Base-by-base conservation (phyloP, 768 basidiomycete genomes). In the Boletus sp. region DNA sequence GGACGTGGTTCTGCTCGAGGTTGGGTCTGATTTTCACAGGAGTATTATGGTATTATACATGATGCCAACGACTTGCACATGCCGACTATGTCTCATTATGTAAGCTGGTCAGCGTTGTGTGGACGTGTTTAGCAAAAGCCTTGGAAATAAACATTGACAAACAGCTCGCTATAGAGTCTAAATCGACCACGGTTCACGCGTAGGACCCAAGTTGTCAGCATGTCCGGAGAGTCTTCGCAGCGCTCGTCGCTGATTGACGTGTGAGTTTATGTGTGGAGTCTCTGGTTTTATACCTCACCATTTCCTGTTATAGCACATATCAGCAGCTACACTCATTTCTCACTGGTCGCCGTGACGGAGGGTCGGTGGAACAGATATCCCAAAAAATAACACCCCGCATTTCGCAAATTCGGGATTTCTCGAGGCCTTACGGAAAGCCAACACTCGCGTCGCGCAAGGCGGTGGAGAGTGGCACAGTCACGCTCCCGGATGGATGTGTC, bases 1-100 rank as follows among this genome's bases (percentile, higher is more conserved):
- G 91, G 92, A 7, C 76, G 83, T 55, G 91, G 90, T 4, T 80
- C 89, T 37, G 90, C 89, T 18, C 77, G 81, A 42, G 87, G 87
- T 37, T 90, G 84, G 84, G 78, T 78, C 35, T 84, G 63, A 72
- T 42, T 40, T 42, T 29, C 3, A 17, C 14, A 12, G 33, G 3
- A 36, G 7, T 44, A 7, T 18, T 1, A 32, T 47, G 3, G 8
- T 42, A 29, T 33, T 10, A 32, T 14, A 36, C 28, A 32, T 24
- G 1, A 24, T 24, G 24, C 24, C 24, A 24, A 24, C 24, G 24
- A 24, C 24, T 24, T 24, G 24, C 24, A 24, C 24, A n/a, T n/a
- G 24, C 24, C 24, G 24, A 24, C 24, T 24, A 24, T 24, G 24
- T 24, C 24, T 24, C 24, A 24, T 24, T 24, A 24, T 24, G 24